These are phyloP conservation scores for Lepidium didymum DNA, from an alignment of 345 rosid genomes.

Conservation along the genomic window DNA sequence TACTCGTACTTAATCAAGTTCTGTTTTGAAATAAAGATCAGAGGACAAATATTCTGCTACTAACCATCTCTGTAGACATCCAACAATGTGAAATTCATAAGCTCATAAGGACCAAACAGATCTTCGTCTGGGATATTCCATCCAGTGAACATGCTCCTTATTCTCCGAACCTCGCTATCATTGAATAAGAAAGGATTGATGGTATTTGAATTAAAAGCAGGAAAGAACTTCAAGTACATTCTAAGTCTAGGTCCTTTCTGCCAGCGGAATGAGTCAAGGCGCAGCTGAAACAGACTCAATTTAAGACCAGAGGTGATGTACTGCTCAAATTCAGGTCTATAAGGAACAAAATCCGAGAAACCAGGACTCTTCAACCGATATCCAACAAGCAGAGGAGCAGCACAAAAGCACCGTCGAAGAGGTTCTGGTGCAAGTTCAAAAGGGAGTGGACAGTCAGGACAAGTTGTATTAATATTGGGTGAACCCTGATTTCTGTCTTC, in stretches of 20 bases:
- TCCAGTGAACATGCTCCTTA: constrained; percentile 55
- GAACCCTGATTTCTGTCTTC: constrained; percentile 10
- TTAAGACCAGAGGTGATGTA: constrained; percentile 54
- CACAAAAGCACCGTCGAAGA: constrained; percentile 55
- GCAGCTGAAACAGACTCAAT: constrained; percentile 47
- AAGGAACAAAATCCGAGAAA: constrained; percentile 50
- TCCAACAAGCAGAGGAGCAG: constrained; percentile 66
- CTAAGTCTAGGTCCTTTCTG: constrained; percentile 69
- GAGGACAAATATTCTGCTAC: constrained; percentile 28
- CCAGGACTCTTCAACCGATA: constrained; percentile 98
- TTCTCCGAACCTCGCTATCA: constrained; percentile 54
- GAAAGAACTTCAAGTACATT: constrained; percentile 71
- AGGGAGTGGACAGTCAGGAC: constrained; percentile 65
- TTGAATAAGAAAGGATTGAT: constrained; percentile 44
- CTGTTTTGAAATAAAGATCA: not conserved
- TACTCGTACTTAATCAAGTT: not conserved
- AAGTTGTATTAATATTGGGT: constrained; percentile 22
- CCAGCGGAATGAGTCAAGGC: constrained; percentile 47
- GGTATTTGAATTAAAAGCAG: constrained; percentile 30
- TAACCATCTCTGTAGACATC: constrained; percentile 58
- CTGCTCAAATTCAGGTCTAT: constrained; percentile 33
- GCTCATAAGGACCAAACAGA: constrained; percentile 89
- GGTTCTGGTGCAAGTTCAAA: constrained; percentile 46
- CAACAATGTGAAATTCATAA: constrained; percentile 54
- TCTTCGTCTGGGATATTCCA: constrained; percentile 66